These are phyloP conservation scores for Dendryphion nanum DNA, from an alignment of 2,329 filamentous ascomycete genomes.

Conservation along the genomic window DNA sequence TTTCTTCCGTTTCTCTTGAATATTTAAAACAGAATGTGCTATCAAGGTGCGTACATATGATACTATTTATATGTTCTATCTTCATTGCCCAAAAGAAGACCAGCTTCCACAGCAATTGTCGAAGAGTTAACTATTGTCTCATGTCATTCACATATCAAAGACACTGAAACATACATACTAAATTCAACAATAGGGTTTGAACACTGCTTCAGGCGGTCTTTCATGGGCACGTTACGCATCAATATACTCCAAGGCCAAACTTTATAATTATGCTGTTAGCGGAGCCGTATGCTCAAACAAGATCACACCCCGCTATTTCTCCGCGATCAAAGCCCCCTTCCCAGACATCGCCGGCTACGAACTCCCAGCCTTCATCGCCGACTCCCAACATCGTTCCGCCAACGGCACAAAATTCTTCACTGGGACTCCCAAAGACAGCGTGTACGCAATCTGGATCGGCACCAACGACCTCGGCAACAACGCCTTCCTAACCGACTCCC, in stretches of 20 bases:
- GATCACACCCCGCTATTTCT: constrained; percentile 58
- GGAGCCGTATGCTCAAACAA: constrained; percentile 73
- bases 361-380: constrained; percentile 48
- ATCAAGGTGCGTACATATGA: too few relatives aligned
- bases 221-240: constrained; percentile 69
- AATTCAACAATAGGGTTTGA: constrained; percentile 39
- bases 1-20: too few relatives aligned
- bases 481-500: constrained; percentile 65
- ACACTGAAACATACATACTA: too few relatives aligned
- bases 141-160: too few relatives aligned
- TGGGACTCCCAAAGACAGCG: constrained; percentile 57
- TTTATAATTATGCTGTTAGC: constrained; percentile 68
- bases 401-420: constrained; percentile 45
- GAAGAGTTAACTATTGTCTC: too few relatives aligned
- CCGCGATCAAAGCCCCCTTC: constrained; percentile 54
- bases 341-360: constrained; percentile 55
- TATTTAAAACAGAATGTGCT: too few relatives aligned
- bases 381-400: constrained; percentile 32
- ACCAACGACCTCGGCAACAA: constrained; percentile 72
- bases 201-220: constrained; percentile 63
- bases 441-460: constrained; percentile 77
- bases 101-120: too few relatives aligned
- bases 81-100: too few relatives aligned
- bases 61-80: too few relatives aligned
- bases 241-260: constrained; percentile 54